These are phyloP conservation scores for Mortierella sp. DNA, from an alignment of 371 early-diverging fungal genomes.

Conservation along the genomic window DNA sequence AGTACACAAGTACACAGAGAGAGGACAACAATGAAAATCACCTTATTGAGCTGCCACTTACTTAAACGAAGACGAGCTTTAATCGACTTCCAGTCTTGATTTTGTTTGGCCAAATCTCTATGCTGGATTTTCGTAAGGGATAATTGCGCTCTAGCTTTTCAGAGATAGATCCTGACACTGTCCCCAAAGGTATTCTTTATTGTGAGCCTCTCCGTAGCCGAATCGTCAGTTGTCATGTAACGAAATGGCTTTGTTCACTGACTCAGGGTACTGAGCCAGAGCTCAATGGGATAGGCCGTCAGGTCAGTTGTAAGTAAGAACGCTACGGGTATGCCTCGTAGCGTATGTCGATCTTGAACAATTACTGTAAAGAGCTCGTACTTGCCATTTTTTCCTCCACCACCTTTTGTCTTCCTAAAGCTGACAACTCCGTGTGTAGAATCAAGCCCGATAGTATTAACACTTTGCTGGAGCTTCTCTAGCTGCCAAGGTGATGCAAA, in stretches of 20 bases:
- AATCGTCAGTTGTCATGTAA: background rate
- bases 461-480: background rate
- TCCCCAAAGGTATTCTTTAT: background rate
- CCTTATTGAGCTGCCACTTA: too few species aligned
- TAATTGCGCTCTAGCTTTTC: too few species aligned
- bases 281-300: background rate
- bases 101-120: too few species aligned
- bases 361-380: background rate
- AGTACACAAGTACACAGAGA: too few species aligned
- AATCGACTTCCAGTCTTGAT: too few species aligned
- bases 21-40: too few species aligned
- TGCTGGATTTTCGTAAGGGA: too few species aligned
- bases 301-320: conserved; percentile 3
- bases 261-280: background rate
- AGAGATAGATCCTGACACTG: background rate
- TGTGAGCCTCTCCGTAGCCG: background rate
- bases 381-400: too few species aligned
- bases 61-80: too few species aligned
- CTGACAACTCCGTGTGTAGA: too few species aligned
- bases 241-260: background rate
- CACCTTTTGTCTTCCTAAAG: too few species aligned
- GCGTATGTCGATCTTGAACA: background rate
- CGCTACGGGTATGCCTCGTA: background rate
- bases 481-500: conserved; percentile 1
- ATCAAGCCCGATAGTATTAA: background rate